phyloP scores from a whole-genome alignment of 805 yeast genomes.

The Starmerella powellii region DNA sequence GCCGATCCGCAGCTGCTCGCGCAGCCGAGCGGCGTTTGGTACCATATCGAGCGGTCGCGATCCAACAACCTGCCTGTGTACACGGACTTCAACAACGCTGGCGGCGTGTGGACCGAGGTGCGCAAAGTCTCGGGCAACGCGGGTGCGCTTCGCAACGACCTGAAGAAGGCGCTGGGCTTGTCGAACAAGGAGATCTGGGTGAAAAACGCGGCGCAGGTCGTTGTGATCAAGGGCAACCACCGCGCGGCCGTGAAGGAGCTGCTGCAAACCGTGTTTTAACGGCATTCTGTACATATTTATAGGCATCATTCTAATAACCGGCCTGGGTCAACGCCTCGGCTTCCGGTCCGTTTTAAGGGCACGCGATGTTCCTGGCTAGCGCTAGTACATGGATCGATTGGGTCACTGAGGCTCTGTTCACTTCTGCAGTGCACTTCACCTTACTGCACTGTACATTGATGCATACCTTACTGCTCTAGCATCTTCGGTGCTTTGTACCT shows the following conservation, averaged over 20 bases:
- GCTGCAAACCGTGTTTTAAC: slow-evolving; percentile 20
- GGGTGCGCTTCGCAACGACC: slow-evolving; percentile 51
- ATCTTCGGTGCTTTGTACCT: too few relatives aligned
- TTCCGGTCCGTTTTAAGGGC: too few relatives aligned
- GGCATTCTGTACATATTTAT: background rate
- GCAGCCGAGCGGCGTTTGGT: slow-evolving; percentile 17
- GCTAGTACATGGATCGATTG: too few relatives aligned
- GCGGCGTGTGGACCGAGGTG: slow-evolving; percentile 56
- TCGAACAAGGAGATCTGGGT: slow-evolving; percentile 38
- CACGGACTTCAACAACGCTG: slow-evolving; percentile 51
- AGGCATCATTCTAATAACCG: too few relatives aligned
- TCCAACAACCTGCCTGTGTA: slow-evolving; percentile 72
- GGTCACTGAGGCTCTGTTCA: too few relatives aligned
- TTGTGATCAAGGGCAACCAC: slow-evolving; percentile 43
- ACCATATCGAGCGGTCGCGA: slow-evolving; percentile 20
- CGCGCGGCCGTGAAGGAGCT: slow-evolving; percentile 30
- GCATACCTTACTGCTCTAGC: too few relatives aligned
- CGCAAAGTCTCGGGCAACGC: slow-evolving; percentile 61
- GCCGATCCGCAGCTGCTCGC: background rate
- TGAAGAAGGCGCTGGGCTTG: slow-evolving; percentile 39
- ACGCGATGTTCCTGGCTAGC: too few relatives aligned
- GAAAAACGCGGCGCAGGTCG: slow-evolving; percentile 39
- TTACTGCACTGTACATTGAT: too few relatives aligned
- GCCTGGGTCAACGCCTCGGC: too few relatives aligned
- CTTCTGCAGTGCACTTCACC: too few relatives aligned